Conservation (phyloP, 495 filamentous ascomycete species). For the Neurospora hispaniola region DNA sequence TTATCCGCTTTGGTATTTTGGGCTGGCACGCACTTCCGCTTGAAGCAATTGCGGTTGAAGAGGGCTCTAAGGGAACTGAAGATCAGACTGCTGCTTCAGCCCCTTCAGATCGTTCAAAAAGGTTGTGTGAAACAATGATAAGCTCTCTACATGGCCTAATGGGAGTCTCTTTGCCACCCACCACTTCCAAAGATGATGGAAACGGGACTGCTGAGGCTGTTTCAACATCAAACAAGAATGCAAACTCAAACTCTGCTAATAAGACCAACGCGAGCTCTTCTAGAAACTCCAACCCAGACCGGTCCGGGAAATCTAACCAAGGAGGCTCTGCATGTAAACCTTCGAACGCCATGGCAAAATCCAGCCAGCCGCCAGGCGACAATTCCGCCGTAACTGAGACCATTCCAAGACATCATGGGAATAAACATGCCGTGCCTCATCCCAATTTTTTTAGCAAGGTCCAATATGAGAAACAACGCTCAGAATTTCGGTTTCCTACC, state of each 20-base stretch:
- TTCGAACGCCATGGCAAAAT: background rate
- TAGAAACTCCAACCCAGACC: background rate
- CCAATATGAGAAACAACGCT: background rate
- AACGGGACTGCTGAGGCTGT: background rate
- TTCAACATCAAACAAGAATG: background rate
- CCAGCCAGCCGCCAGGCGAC: background rate
- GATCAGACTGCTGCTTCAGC: background rate
- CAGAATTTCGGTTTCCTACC: background rate
- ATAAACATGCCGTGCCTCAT: background rate
- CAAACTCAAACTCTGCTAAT: background rate
- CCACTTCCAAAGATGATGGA: background rate
- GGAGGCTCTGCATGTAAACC: background rate
- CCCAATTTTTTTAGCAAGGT: background rate
- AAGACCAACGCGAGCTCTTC: background rate
- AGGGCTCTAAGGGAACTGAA: background rate
- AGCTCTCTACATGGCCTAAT: background rate
- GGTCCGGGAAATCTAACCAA: background rate
- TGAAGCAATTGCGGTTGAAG: background rate
- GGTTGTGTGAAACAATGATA: background rate
- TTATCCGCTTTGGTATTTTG: conserved; percentile 6
- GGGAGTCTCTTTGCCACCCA: background rate
- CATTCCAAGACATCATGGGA: background rate
- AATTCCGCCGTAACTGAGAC: background rate
- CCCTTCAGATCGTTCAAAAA: background rate
- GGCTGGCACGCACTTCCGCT: background rate